phyloP scores from a whole-genome alignment of 257 asterid species.

The Plantago major region DNA sequence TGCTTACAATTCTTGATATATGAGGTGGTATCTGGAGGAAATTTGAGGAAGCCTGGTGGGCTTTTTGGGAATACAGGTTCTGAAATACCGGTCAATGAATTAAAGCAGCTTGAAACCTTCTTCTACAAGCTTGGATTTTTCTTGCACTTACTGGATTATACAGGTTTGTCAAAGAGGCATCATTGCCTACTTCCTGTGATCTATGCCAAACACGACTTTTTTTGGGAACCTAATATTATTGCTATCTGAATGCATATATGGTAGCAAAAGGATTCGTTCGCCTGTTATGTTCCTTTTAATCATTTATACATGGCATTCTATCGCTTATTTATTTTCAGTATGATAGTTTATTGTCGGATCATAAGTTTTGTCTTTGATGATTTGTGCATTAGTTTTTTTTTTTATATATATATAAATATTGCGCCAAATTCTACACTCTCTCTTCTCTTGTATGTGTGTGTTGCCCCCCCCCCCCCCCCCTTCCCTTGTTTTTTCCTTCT shows the following conservation, averaged over 20 bases:
- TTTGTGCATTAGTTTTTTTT: too few species aligned
- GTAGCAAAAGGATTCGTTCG: slow-evolving; percentile 1
- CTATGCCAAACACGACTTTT: neutral
- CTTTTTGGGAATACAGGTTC: slow-evolving; percentile 94
- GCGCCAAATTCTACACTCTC: too few species aligned
- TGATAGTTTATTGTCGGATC: too few species aligned
- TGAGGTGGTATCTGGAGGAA: slow-evolving; percentile 98
- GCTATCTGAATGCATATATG: neutral
- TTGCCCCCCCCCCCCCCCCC: too few species aligned
- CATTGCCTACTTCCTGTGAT: neutral
- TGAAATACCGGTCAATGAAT: slow-evolving; percentile 86
- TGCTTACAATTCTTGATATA: slow-evolving; percentile 97
- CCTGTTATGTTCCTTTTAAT: too few species aligned
- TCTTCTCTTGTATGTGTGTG: too few species aligned
- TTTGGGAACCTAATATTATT: neutral
- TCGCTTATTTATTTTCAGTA: too few species aligned
- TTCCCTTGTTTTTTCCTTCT: too few species aligned
- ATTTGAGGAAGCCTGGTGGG: slow-evolving; percentile 97
- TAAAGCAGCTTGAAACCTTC: slow-evolving; percentile 92
- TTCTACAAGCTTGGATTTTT: slow-evolving; percentile 99
- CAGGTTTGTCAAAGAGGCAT: slow-evolving; percentile 46
- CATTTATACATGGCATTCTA: too few species aligned
- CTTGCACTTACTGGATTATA: slow-evolving; percentile 85
- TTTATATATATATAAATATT: too few species aligned
- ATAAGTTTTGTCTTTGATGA: too few species aligned